Evolutionary conservation across 2,329 filamentous ascomycete genomes (phyloP), one percentile per base, ranked within the genome.

Genomic region (Amesomyces nigricolor): DNA sequence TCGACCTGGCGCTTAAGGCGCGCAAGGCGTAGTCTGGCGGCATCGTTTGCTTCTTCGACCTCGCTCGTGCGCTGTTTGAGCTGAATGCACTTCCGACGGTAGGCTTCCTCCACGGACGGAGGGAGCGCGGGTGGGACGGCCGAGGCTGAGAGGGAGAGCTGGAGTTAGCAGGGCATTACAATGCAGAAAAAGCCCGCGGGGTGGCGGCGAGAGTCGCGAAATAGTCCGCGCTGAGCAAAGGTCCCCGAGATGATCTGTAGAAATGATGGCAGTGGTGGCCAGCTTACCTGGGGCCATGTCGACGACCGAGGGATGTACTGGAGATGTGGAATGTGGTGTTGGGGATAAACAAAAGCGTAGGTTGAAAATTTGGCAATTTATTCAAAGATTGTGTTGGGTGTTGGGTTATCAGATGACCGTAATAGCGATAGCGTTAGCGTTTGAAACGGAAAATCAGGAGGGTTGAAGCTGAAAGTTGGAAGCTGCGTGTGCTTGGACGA

Each of bases 71-170:
- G 88, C 65, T 89, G 88, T 74, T 95, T 95, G 19, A 99, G 82
- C 65, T 95, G 88, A 68, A 96, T 90, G 72, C 92, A 97, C 82
- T 99, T 97, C 62, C 89, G 84, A 66, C 94, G 91, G 73, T 97
- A 99, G 49, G 92, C 91, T 70, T 92, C 87, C 73, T 99, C 92
- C 60, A 97, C 91, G 14, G 91, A 95, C 14, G 94, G 92, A 17
- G 92, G 90, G 4, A 87, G 77, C 40, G 82, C 73, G 14, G 83
- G 81, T 30, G 82, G 82, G 53, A 81, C 75, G 58, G 75, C 70
- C 66, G 69, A 66, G 63, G 62, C 70, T 72, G 47, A 10, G n/a
- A 22, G 7, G 13, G 32, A 32, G 16, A 9, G 37, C 32, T 11
- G 19, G 8, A 13, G 49, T 35, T 46, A 35, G 55, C 45, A 30